phyloP scores from a whole-genome alignment of 1,284 basidiomycete genomes.

The Puccinia polysora region DNA sequence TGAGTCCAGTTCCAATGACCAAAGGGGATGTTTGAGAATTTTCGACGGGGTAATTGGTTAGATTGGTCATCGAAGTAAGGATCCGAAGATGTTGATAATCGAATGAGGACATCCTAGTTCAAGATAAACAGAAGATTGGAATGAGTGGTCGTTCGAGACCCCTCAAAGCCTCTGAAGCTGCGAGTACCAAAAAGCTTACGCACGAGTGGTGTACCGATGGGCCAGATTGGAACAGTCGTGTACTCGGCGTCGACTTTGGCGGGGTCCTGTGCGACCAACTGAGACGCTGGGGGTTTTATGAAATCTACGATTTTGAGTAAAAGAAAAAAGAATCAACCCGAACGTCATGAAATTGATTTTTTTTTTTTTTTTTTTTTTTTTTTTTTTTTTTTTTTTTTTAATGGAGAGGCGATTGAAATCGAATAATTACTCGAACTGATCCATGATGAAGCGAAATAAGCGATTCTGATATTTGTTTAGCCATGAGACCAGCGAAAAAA shows the following conservation, averaged over 20 bases:
- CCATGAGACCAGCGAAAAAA: no score
- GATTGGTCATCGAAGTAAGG: slow-evolving; percentile 57
- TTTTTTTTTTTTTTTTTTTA: no score
- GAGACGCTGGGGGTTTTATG: slow-evolving; percentile 9
- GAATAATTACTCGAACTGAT: slow-evolving; percentile 8
- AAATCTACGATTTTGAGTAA: no score
- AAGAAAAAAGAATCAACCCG: not conserved
- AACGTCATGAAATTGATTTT: not conserved
- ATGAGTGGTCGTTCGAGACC: not conserved
- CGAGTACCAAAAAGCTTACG: not conserved
- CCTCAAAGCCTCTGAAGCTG: not conserved
- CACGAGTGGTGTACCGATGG: slow-evolving; percentile 53
- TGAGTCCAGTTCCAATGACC: slow-evolving; percentile 72
- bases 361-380: no score
- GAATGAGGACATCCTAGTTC: slow-evolving; percentile 62
- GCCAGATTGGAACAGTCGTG: slow-evolving; percentile 52
- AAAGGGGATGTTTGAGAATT: slow-evolving; percentile 77
- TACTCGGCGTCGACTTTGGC: slow-evolving; percentile 23
- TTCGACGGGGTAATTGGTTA: slow-evolving; percentile 63
- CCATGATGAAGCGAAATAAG: slow-evolving; percentile 31
- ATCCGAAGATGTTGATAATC: slow-evolving; percentile 64
- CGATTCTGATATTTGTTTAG: no score
- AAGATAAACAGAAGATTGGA: not conserved
- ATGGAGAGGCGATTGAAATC: no score
- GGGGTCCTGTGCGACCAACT: not conserved